Percentiles rank a stretch among this genome's conserved stretches.
Evolutionary conservation across 176 grass and related monocot genomes (phyloP).

Genomic region (Hordeum marinum): DNA sequence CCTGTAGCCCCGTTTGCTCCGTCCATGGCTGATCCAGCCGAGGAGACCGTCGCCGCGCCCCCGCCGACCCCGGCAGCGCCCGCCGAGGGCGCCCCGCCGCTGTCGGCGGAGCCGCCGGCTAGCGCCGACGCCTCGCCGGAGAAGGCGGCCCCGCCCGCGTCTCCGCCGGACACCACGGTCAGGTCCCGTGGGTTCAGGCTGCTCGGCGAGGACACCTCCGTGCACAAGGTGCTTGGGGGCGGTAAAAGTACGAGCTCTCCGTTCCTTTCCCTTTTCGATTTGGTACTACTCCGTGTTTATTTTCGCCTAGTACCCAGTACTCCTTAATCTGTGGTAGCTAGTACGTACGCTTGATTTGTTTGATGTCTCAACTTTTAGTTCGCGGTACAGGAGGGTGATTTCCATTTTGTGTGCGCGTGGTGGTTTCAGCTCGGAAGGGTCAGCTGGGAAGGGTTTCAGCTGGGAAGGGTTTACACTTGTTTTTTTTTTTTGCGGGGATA

Average conservation of each 20-base stretch:
- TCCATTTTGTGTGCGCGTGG: not conserved
- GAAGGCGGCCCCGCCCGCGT: slow-evolving; percentile 11
- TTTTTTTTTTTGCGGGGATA: too few relatives aligned
- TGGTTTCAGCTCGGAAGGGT: not conserved
- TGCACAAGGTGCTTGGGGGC: slow-evolving; percentile 73
- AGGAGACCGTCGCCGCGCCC: slow-evolving; percentile 41
- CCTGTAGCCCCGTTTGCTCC: not conserved
- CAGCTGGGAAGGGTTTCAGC: not conserved
- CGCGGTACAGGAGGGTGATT: not conserved
- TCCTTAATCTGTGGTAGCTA: not conserved
- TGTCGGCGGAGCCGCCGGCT: slow-evolving; percentile 14
- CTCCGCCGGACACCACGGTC: not conserved
- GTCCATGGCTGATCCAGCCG: slow-evolving; percentile 45
- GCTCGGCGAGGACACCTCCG: slow-evolving; percentile 70
- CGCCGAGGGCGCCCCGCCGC: slow-evolving; percentile 21
- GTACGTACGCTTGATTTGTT: not conserved
- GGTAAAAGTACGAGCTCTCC: slow-evolving; percentile 55
- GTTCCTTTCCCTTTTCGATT: not conserved
- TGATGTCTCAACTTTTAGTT: not conserved
- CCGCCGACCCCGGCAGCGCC: slow-evolving; percentile 42
- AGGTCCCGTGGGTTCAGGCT: slow-evolving; percentile 51
- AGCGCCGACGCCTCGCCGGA: slow-evolving; percentile 27
- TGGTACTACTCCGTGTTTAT: not conserved
- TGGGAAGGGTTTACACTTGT: not conserved
- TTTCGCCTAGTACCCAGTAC: not conserved